A percentile compares a stretch with the other conserved stretches of the same genome.
Conservation (phyloP, 2,329 filamentous ascomycete species). For the Nemania serpens region DNA sequence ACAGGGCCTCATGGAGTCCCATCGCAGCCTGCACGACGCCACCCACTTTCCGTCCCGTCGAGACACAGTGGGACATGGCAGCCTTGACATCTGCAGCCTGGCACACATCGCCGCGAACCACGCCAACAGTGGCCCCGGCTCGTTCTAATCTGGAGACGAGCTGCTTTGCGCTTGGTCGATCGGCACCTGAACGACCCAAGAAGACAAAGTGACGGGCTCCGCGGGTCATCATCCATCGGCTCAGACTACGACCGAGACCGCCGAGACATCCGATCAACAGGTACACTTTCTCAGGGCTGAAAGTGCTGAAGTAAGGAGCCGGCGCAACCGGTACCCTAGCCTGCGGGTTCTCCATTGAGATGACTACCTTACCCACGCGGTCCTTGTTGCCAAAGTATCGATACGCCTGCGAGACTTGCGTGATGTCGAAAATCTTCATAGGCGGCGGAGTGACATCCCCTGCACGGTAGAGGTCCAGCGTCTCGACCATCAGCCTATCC, state of each 20-base stretch:
- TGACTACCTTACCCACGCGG: slow-evolving; percentile 18
- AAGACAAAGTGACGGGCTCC: slow-evolving; percentile 40
- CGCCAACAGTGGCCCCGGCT: background rate
- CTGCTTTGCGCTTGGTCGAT: slow-evolving; percentile 22
- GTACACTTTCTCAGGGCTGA: slow-evolving; percentile 14
- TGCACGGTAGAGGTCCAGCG: slow-evolving; percentile 2
- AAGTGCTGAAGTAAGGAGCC: background rate
- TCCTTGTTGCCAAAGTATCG: slow-evolving; percentile 3
- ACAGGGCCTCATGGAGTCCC: slow-evolving; percentile 37
- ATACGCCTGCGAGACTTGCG: slow-evolving; percentile 6
- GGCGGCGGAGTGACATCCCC: background rate
- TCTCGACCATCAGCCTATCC: background rate
- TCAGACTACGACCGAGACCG: slow-evolving; percentile 34
- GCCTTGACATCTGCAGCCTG: slow-evolving; percentile 2
- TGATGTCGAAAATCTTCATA: slow-evolving; percentile 2
- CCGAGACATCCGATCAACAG: slow-evolving; percentile 30
- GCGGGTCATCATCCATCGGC: slow-evolving; percentile 34
- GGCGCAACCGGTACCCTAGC: background rate
- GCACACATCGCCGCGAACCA: slow-evolving; percentile 25
- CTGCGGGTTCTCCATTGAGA: slow-evolving; percentile 7
- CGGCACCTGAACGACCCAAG: slow-evolving; percentile 37
- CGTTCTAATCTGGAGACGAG: slow-evolving; percentile 26
- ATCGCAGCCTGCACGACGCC: slow-evolving; percentile 45
- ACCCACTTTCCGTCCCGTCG: slow-evolving; percentile 22
- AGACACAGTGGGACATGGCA: background rate